These are phyloP conservation scores for Xylariaceae sp. DNA, from an alignment of 2,329 filamentous ascomycete genomes.

Conservation along the genomic window DNA sequence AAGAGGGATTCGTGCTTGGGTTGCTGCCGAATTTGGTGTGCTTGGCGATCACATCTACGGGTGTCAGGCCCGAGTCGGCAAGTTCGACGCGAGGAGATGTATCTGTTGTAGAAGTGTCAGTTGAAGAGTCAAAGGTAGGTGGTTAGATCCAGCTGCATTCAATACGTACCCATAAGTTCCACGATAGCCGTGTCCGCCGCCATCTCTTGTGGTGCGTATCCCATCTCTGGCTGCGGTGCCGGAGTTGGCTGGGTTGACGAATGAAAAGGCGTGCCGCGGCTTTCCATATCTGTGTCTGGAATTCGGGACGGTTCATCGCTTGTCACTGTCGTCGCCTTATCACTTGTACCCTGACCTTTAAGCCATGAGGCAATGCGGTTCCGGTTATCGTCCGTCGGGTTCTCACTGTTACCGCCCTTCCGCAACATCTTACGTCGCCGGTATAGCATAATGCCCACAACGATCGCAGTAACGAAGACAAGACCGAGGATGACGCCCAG, in stretches of 20 bases:
- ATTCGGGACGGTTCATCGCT: conserved; percentile 37
- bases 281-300: conserved; percentile 33
- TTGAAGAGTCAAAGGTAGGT: conserved; percentile 1
- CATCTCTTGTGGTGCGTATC: conserved; percentile 8
- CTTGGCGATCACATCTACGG: conserved; percentile 35
- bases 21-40: conserved; percentile 26
- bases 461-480: conserved; percentile 47
- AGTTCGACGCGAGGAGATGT: conserved; percentile 42
- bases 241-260: conserved; percentile 35
- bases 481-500: conserved; percentile 58
- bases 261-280: conserved; percentile 13
- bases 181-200: conserved; percentile 34
- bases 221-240: not conserved
- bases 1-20: conserved; percentile 7
- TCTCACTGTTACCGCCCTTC: conserved; percentile 32
- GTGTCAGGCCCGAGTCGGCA: conserved; percentile 37
- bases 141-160: not conserved
- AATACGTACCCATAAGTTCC: conserved; percentile 42
- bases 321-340: conserved; percentile 42
- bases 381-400: conserved; percentile 41
- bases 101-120: conserved; percentile 23
- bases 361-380: conserved; percentile 51
- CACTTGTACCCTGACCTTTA: conserved; percentile 33
- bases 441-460: conserved; percentile 50
- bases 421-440: conserved; percentile 42